Base-by-base conservation (phyloP, 345 rosid genomes). In the Carallia brachiata region DNA sequence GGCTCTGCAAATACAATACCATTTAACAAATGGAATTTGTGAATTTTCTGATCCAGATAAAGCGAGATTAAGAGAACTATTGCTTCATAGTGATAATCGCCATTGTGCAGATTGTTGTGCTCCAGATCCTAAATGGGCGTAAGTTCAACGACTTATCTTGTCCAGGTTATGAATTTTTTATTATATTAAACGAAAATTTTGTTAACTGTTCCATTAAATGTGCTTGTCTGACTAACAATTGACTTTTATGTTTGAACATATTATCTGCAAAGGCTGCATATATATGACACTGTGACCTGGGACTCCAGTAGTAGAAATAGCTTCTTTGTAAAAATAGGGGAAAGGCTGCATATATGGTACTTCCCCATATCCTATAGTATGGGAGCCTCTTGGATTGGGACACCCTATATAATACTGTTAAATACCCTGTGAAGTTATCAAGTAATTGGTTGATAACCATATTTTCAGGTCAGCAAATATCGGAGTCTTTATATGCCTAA, bases 71-170 rank as follows among this genome's bases (percentile, higher is more conserved):
- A 92, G 80, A 75, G 89, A 83, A 74, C 77, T 95, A 65, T 80
- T 88, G 83, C 82, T 66, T 73, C 92, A 85, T 78, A 75, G 78
- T 69, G 99, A 90, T 80, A 95, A 95, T 84, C 94, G 87, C 65
- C 5, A 17, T 66, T 95, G 99, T 75, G 99, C 99, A 68, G 99
- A 95, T 81, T 95, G 99, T 63, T 80, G 88, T 63, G 97, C 98
- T 71, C 88, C 91, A 5, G 98, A 90, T 88, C 99, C 99, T 66
- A 92, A 95, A 70, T 95, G 99, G 99, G 99, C 99, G 99, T 95
- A 85, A 86, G 99, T 44, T 44, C 50, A 32, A 36, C 36, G n/a
- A 36, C 68, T 28, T n/a, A 23, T 15, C 55, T 70, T 39, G 61
- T 44, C 3, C 50, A 12, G 67, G 19, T 54, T 52, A 28, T 47